Percentiles rank a stretch among this genome's conserved stretches.
phyloP scores from a whole-genome alignment of 352 stramenopile species.

The Pythium guiyangense region DNA sequence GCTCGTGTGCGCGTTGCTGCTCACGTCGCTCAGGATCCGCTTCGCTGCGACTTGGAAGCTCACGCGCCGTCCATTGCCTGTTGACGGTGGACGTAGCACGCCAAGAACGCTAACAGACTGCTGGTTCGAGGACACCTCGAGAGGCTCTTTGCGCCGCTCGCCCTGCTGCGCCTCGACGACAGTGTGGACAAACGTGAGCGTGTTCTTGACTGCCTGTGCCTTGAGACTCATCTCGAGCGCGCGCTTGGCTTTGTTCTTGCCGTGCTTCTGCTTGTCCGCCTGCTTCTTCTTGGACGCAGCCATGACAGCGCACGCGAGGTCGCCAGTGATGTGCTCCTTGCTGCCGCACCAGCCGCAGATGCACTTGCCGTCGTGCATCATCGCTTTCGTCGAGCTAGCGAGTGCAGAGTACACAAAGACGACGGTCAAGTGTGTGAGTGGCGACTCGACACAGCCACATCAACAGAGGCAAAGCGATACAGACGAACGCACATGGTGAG shows the following conservation, averaged over 20 bases:
- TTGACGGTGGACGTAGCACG: not conserved
- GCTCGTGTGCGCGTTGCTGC: conserved; percentile 6
- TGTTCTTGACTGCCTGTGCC: conserved; percentile 41
- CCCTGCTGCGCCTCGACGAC: conserved; percentile 16
- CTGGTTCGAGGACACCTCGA: not conserved
- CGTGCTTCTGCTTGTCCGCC: conserved; percentile 40
- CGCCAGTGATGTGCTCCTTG: conserved; percentile 64
- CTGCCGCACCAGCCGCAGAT: conserved; percentile 80
- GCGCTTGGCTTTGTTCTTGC: conserved; percentile 22
- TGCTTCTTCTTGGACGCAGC: conserved; percentile 58
- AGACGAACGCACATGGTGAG: conserved; percentile 54
- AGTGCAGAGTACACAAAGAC: not conserved
- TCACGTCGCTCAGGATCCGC: conserved; percentile 23
- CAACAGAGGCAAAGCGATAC: conserved; percentile 2
- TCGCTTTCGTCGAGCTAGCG: conserved; percentile 63
- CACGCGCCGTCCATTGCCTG: conserved; percentile 4
- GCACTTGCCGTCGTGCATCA: conserved; percentile 84
- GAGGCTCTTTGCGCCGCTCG: not conserved
- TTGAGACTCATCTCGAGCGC: conserved; percentile 27
- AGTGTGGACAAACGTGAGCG: conserved; percentile 32
- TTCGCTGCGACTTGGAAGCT: conserved; percentile 36
- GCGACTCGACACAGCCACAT: too few species aligned
- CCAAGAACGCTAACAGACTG: not conserved
- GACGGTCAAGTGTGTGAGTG: too few species aligned
- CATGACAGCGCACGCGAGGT: conserved; percentile 34